Conservation (phyloP, 805 yeast genomes). For the Yamadazyma philogaea region DNA sequence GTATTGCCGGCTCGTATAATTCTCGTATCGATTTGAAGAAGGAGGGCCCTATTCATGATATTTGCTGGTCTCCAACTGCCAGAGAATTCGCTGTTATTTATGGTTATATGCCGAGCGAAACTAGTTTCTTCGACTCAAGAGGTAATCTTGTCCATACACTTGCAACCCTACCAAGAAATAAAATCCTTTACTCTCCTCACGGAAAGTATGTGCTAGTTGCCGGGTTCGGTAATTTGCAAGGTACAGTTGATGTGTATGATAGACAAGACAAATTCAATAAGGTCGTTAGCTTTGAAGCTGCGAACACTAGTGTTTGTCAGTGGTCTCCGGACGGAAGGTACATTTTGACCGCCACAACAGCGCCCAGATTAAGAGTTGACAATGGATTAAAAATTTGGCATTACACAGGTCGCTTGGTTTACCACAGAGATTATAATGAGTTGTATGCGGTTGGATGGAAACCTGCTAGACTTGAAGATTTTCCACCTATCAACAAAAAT, state of each 20-base stretch:
- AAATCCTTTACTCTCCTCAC: slow-evolving; percentile 89
- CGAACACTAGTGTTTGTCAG: slow-evolving; percentile 93
- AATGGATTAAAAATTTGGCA: slow-evolving; percentile 95
- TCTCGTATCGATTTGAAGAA: slow-evolving; percentile 81
- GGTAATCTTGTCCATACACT: slow-evolving; percentile 82
- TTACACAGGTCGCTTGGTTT: slow-evolving; percentile 77
- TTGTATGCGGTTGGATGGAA: slow-evolving; percentile 83
- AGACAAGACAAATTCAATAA: slow-evolving; percentile 80
- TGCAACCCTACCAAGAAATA: slow-evolving; percentile 85
- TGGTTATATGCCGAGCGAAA: slow-evolving; percentile 96
- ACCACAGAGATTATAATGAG: slow-evolving; percentile 75
- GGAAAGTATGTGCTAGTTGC: slow-evolving; percentile 89
- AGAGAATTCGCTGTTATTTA: slow-evolving; percentile 96
- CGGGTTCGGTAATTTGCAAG: slow-evolving; percentile 97
- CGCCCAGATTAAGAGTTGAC: slow-evolving; percentile 96
- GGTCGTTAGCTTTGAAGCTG: slow-evolving; percentile 79
- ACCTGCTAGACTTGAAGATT: slow-evolving; percentile 53
- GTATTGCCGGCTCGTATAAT: slow-evolving; percentile 89
- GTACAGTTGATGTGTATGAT: slow-evolving; percentile 92
- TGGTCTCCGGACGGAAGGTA: slow-evolving; percentile 98
- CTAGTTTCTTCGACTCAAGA: slow-evolving; percentile 90
- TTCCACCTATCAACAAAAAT: slow-evolving; percentile 48
- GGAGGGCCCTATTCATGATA: slow-evolving; percentile 97
- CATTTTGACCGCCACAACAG: slow-evolving; percentile 91
- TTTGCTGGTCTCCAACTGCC: slow-evolving; percentile 94